A percentile compares a stretch with the other conserved stretches of the same genome.
Evolutionary conservation across 2,329 filamentous ascomycete species (phyloP).

Genomic region (Akanthomyces uredinophilus): DNA sequence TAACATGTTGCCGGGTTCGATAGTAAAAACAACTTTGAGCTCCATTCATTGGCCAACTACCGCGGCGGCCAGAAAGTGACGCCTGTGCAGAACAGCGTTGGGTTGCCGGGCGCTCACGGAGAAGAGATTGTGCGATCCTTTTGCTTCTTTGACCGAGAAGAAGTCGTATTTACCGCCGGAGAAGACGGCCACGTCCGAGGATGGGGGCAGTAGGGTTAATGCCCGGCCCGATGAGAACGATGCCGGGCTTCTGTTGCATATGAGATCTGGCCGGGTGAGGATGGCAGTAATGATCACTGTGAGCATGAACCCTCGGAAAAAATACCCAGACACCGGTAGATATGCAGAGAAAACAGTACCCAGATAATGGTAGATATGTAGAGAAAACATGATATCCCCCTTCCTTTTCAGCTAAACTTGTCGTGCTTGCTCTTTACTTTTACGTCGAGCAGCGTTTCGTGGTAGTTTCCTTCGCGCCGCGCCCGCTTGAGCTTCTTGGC

Average conservation of each 20-base stretch:
- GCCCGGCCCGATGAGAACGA: no score
- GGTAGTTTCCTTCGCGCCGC: constrained; percentile 79
- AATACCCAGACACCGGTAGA: neutral
- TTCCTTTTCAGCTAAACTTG: constrained; percentile 52
- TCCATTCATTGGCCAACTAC: constrained; percentile 54
- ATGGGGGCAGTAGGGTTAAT: constrained; percentile 36
- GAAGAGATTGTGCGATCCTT: constrained; percentile 60
- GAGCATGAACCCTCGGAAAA: neutral
- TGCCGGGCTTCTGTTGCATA: no score
- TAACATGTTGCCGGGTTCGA: neutral
- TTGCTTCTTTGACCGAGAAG: constrained; percentile 57
- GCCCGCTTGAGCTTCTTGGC: constrained; percentile 78
- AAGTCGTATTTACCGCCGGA: constrained; percentile 53
- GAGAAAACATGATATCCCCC: neutral
- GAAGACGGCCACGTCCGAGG: constrained; percentile 55
- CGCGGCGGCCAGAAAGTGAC: constrained; percentile 42
- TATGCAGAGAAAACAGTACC: neutral
- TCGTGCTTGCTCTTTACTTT: constrained; percentile 93
- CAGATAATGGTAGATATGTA: neutral
- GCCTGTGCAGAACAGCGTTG: constrained; percentile 51
- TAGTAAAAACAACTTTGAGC: constrained; percentile 53
- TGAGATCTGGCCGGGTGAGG: no score
- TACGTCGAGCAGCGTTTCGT: constrained; percentile 78
- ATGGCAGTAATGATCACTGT: neutral
- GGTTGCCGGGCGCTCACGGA: constrained; percentile 57